Evolutionary conservation across 768 basidiomycete genomes (phyloP).

Genomic region (Phanerochaete sordida): DNA sequence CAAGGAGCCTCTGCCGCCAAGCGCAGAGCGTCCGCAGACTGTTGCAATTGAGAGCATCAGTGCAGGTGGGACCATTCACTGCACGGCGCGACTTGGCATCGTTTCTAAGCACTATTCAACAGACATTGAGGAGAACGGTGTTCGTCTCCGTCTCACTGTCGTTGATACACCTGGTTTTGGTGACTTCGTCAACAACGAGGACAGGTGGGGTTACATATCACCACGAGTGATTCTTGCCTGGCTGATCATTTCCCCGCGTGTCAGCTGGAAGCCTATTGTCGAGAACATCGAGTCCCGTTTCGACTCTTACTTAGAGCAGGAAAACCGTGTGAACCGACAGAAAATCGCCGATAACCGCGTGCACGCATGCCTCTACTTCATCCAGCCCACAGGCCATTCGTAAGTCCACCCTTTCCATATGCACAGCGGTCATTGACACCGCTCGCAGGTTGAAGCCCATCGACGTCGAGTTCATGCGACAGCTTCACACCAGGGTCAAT

Average conservation of each 20-base stretch:
- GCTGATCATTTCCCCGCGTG: background rate
- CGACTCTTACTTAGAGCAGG: constrained; percentile 96
- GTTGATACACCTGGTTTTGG: constrained; percentile 99
- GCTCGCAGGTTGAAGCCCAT: constrained; percentile 85
- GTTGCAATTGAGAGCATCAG: constrained; percentile 98
- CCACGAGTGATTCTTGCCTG: constrained; percentile 1
- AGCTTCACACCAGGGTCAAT: constrained; percentile 96
- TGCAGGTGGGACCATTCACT: constrained; percentile 66
- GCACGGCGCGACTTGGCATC: too few relatives aligned
- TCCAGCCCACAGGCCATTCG: constrained; percentile 98
- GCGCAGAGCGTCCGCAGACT: constrained; percentile 85
- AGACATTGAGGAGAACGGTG: constrained; percentile 99
- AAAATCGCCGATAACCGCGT: constrained; percentile 97
- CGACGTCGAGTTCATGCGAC: constrained; percentile 98
- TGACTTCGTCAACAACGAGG: constrained; percentile 99
- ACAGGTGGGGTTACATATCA: constrained; percentile 57
- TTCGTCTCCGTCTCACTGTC: constrained; percentile 94
- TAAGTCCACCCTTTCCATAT: constrained; percentile 41
- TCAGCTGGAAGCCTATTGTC: constrained; percentile 96
- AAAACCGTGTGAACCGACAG: constrained; percentile 94
- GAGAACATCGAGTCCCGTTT: constrained; percentile 98
- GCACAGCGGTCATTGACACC: background rate
- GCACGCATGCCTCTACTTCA: constrained; percentile 98
- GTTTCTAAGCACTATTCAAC: background rate
- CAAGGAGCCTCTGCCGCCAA: constrained; percentile 80